A percentile compares a stretch with the other conserved stretches of the same genome.
Conservation (phyloP, 2,329 filamentous ascomycete genomes). For the Clonostachys byssicola region DNA sequence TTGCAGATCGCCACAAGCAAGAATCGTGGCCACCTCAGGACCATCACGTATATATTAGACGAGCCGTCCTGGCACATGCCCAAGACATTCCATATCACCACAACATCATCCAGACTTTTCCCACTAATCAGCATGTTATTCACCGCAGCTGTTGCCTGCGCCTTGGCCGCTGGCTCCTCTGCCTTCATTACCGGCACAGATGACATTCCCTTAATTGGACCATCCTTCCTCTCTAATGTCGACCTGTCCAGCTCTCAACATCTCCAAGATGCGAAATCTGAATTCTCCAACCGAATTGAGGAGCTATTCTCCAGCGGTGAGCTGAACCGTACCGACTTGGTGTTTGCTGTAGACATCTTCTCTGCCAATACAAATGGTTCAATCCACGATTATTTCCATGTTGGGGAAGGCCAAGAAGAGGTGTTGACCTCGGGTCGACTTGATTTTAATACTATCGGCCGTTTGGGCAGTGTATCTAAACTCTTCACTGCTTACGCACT, state of each 20-base stretch:
- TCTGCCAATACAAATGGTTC: constrained; percentile 14
- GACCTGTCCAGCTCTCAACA: neutral
- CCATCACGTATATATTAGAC: no score
- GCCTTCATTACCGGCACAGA: neutral
- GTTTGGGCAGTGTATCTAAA: constrained; percentile 19
- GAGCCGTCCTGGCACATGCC: no score
- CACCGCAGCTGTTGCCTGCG: neutral
- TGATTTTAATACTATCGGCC: constrained; percentile 13
- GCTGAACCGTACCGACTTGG: neutral
- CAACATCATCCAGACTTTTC: no score
- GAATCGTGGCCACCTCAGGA: no score
- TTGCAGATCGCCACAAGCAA: no score
- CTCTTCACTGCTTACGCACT: constrained; percentile 17
- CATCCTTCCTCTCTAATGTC: neutral
- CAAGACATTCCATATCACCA: no score
- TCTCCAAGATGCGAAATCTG: neutral
- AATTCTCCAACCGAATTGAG: neutral
- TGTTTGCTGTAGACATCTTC: constrained; percentile 16
- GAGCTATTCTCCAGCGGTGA: neutral
- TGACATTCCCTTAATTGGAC: neutral
- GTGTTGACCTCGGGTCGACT: constrained; percentile 9
- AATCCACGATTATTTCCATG: constrained; percentile 12
- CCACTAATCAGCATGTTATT: neutral
- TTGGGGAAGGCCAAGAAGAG: constrained; percentile 7
- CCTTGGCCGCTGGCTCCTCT: neutral